phyloP scores from a whole-genome alignment of 2,329 filamentous ascomycete species.

The Furcasterigmium furcatum region DNA sequence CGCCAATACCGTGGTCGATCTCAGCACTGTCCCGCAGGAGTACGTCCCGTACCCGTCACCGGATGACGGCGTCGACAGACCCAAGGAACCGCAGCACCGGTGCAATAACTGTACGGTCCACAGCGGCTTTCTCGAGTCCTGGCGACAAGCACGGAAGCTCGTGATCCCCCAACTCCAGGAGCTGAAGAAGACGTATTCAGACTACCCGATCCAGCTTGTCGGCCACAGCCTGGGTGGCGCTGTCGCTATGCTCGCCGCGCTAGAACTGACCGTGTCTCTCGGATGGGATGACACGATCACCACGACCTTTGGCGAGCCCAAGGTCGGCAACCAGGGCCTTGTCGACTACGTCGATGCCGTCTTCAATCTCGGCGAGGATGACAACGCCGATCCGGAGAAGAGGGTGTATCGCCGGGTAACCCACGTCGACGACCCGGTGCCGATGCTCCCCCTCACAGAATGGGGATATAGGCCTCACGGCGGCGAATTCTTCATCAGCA shows the following conservation, averaged over 20 bases:
- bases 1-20: slow-evolving; percentile 84
- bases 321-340: slow-evolving; percentile 56
- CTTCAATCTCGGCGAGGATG: slow-evolving; percentile 38
- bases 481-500: slow-evolving; percentile 84
- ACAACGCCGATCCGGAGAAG: slow-evolving; percentile 22
- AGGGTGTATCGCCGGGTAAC: slow-evolving; percentile 73
- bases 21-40: slow-evolving; percentile 84
- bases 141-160: slow-evolving; percentile 68
- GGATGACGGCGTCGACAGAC: slow-evolving; percentile 32
- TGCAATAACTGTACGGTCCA: slow-evolving; percentile 92
- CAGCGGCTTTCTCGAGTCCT: slow-evolving; percentile 82
- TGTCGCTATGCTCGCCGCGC: slow-evolving; percentile 79
- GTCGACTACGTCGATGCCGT: slow-evolving; percentile 51
- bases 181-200: slow-evolving; percentile 59
- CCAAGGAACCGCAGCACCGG: slow-evolving; percentile 39
- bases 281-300: slow-evolving; percentile 72
- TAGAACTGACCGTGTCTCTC: slow-evolving; percentile 72
- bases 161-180: slow-evolving; percentile 66
- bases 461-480: slow-evolving; percentile 86
- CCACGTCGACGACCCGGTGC: slow-evolving; percentile 83
- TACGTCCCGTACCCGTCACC: slow-evolving; percentile 81
- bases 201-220: slow-evolving; percentile 73
- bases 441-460: slow-evolving; percentile 78
- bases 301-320: slow-evolving; percentile 91
- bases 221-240: slow-evolving; percentile 93